Conservation (phyloP, 805 yeast genomes). For the Kodamaea kakaduensis region DNA sequence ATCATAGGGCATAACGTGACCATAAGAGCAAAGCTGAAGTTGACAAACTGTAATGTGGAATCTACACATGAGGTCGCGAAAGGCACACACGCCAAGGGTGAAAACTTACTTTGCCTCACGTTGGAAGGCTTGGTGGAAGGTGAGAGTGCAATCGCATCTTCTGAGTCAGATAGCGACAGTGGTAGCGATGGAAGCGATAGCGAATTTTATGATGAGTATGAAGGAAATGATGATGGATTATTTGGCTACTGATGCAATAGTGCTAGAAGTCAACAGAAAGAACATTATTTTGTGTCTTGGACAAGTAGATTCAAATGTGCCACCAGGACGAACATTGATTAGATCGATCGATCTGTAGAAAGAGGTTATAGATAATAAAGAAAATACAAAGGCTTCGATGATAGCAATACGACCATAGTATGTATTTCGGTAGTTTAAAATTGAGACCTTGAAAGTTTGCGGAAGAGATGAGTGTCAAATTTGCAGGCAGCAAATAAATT, state of each 20-base stretch:
- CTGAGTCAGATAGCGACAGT: conserved; percentile 24
- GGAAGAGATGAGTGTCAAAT: no score
- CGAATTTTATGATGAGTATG: conserved; percentile 56
- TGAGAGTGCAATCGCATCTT: conserved; percentile 26
- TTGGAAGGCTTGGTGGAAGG: conserved; percentile 39
- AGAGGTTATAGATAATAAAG: no score
- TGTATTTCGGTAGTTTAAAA: no score
- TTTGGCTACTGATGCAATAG: conserved; percentile 41
- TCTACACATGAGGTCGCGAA: conserved; percentile 65
- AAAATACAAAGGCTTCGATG: no score
- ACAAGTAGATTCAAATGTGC: no score
- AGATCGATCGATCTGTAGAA: no score
- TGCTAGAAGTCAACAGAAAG: no score
- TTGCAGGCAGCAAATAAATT: no score
- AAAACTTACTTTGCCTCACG: conserved; percentile 45
- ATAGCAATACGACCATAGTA: no score
- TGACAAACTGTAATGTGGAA: conserved; percentile 83
- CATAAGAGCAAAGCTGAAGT: conserved; percentile 60
- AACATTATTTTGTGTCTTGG: no score
- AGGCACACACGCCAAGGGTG: conserved; percentile 55
- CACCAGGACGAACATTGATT: no score
- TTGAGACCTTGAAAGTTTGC: no score
- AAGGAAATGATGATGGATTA: conserved; percentile 54
- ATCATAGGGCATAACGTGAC: conserved; percentile 68
- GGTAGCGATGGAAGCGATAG: conserved; percentile 42